phyloP scores from a whole-genome alignment of 2,329 filamentous ascomycete genomes.

The Colletotrichum sp. region DNA sequence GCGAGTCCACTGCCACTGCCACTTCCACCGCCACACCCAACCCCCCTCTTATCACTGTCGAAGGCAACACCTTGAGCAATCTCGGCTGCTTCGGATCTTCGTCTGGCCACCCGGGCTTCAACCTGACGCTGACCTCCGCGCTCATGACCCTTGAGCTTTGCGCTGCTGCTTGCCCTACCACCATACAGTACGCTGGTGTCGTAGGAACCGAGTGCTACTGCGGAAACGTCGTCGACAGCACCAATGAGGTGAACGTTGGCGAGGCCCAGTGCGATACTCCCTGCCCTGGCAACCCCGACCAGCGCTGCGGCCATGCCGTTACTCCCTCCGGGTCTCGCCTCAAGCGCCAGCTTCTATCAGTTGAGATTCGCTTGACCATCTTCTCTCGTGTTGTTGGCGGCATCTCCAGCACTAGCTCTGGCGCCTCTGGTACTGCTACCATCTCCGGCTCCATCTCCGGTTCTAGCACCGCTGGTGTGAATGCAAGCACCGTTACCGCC shows the following conservation, averaged over 20 bases:
- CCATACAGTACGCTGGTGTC: neutral
- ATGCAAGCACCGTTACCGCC: neutral
- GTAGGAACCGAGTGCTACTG: conserved; percentile 24
- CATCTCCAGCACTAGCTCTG: neutral
- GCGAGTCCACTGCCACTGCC: neutral
- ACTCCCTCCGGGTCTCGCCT: neutral
- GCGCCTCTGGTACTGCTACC: neutral
- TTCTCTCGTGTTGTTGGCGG: neutral
- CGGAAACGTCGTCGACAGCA: conserved; percentile 12
- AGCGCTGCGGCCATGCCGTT: conserved; percentile 47
- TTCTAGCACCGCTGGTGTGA: neutral
- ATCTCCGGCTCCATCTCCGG: neutral
- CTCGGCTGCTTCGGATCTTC: conserved; percentile 31
- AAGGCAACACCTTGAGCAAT: conserved; percentile 20
- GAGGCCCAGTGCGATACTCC: conserved; percentile 34
- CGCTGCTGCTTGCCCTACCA: conserved; percentile 25
- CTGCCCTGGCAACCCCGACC: conserved; percentile 44
- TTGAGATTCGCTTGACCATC: neutral
- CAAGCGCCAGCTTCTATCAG: neutral
- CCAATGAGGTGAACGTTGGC: neutral
- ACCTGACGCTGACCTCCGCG: conserved; percentile 5
- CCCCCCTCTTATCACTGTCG: neutral
- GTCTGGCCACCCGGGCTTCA: conserved; percentile 30
- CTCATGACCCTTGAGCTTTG: conserved; percentile 28
- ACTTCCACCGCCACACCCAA: neutral